Evolutionary conservation across 352 stramenopile genomes (phyloP), one percentile per base, ranked within the genome.

Genomic region (Phytophthora uliginosa): DNA sequence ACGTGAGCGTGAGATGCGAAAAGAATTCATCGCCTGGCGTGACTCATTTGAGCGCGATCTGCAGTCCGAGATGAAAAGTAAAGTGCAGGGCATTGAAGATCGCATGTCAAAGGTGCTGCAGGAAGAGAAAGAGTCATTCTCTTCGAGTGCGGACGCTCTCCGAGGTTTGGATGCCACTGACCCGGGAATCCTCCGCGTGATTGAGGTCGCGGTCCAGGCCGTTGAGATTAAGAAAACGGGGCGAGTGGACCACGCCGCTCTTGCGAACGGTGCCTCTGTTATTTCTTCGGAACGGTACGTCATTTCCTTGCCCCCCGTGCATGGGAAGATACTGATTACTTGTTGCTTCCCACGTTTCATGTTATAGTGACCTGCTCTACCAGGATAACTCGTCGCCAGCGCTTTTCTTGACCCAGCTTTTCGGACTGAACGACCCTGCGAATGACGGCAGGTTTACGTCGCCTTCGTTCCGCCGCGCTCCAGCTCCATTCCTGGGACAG

Each of bases 191-290:
- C 63, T 82, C 36, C 63, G 71, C 13, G 75, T 79, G 13, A 82
- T 82, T 56, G 75, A 82, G 57, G 67, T 82, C 7, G 86, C 83
- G 15, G 74, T 92, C 22, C 72, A 88, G n/a, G 76, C 73, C 22
- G 74, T 92, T 57, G 86, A 92, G 33, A 82, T 84, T 20, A 86
- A 89, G 62, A 89, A 84, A 65, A 73, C 74, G 4, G 85, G 83
- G 0, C 82, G 82, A 18, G 81, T 90, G 18, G 88, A 95, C 63
- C 78, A 90, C 64, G 88, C 88, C 33, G 81, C 85, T 17, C 74
- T 95, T 38, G 83, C 81, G 2, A 95, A 95, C 56, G 88, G 88
- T 18, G 88, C 85, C 1, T 71, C 62, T 1, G 79, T 96, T 36
- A 77, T 95, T 53, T 77, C 83, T 59, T 86, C 80, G 13, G 75